Conservation (phyloP, 2,329 filamentous ascomycete genomes). For the Colletotrichum sp. region DNA sequence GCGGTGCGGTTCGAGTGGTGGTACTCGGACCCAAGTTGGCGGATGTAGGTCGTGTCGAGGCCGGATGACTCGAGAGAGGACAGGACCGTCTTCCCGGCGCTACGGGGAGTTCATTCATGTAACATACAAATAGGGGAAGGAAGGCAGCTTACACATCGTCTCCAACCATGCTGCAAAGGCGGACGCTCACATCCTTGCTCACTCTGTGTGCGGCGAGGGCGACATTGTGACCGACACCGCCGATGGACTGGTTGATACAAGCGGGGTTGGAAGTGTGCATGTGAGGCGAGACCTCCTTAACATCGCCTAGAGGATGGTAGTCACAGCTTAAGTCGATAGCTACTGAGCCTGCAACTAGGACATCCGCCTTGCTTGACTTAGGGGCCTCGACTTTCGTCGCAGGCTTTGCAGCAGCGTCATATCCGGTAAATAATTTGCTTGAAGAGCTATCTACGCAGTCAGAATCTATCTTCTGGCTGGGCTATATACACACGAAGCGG, state of each 20-base stretch:
- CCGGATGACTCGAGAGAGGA: constrained; percentile 67
- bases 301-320: constrained; percentile 43
- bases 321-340: constrained; percentile 90
- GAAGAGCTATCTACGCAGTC: constrained; percentile 24
- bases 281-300: constrained; percentile 43
- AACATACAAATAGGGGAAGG: background rate
- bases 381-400: background rate
- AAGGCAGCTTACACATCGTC: constrained; percentile 67
- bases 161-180: constrained; percentile 81
- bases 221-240: constrained; percentile 92
- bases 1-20: constrained; percentile 71
- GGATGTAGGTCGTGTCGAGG: constrained; percentile 69
- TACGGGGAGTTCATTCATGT: constrained; percentile 29
- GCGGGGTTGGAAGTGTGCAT: constrained; percentile 87
- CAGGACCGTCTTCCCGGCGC: constrained; percentile 76
- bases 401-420: background rate
- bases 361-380: constrained; percentile 52
- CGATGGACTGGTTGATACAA: constrained; percentile 79
- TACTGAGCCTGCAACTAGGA: constrained; percentile 90
- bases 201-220: constrained; percentile 79
- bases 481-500: constrained; percentile 23
- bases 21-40: constrained; percentile 53
- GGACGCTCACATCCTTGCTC: constrained; percentile 64
- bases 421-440: constrained; percentile 13
- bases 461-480: constrained; percentile 16